Base-by-base conservation (phyloP, 352 stramenopile genomes). In the Blastocystis sp. region DNA sequence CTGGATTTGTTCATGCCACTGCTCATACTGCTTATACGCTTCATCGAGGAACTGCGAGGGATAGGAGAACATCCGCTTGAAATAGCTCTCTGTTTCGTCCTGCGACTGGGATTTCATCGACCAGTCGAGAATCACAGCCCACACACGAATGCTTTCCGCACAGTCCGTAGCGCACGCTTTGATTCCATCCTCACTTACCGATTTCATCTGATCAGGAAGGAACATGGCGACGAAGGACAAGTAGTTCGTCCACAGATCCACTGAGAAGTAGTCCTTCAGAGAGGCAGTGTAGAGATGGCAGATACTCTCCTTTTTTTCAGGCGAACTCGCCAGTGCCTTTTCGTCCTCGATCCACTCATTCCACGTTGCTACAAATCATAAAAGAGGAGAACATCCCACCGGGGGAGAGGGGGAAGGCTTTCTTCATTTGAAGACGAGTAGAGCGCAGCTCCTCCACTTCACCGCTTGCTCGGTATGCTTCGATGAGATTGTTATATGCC, bases 291-390 rank as follows among this genome's bases (percentile, higher is more conserved):
- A 84, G 28, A 84, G 61, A 28, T 84, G 48, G 28, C 74, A 84
- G 42, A 84, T 84, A n/a, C 74, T 69, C n/a, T 84, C 74, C 61
- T 84, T 84, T 17, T 84, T 54, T 1, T 84, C 74, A 28, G 57
- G 54, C 24, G 24, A n/a, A 4, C 52, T 69, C 19, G 66, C 74
- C 21, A 84, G 34, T 64, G 54, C 52, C 21, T 68, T 68, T 69
- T 84, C 74, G 48, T 84, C 74, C 3, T 66, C 42, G 3, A 84
- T 84, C 74, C 74, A 84, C 42, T 84, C 52, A 21, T 69, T 66
- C 74, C 74, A 84, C 17, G 66, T 68, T 17, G 65, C 74, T 84
- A 69, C 48, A 48, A 10, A 38, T 68, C 43, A 68, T 69, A 34
- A n/a, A 34, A 52, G 4, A n/a, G 48, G 28, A 19, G 10, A 3